A percentile compares a stretch with the other conserved stretches of the same genome.
These are phyloP conservation scores for Telopea speciosissima DNA, from an alignment of 177 flowering plant genomes.

Conservation along the genomic window DNA sequence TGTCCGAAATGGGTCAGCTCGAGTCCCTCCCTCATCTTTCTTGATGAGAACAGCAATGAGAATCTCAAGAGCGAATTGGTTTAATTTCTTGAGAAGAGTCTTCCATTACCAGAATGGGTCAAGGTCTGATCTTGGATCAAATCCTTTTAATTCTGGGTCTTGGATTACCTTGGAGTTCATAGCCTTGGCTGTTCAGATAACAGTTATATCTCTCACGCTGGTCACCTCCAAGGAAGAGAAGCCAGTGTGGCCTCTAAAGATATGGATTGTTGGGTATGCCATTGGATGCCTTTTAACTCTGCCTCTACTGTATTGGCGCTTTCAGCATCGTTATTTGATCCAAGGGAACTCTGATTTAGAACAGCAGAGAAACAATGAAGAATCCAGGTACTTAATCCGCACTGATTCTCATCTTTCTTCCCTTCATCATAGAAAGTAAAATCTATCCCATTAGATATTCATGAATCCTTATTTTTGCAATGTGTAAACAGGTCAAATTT, in stretches of 20 bases:
- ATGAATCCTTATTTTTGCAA: background rate
- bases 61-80: slow-evolving; percentile 86
- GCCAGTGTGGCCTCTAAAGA: slow-evolving; percentile 88
- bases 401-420: background rate
- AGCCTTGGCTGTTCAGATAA: slow-evolving; percentile 54
- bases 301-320: slow-evolving; percentile 64
- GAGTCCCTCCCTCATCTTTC: slow-evolving; percentile 33
- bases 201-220: slow-evolving; percentile 37
- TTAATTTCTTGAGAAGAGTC: slow-evolving; percentile 75
- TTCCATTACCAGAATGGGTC: slow-evolving; percentile 90
- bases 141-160: slow-evolving; percentile 69
- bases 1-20: slow-evolving; percentile 25
- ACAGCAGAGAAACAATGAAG: slow-evolving; percentile 51
- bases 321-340: slow-evolving; percentile 26
- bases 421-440: no score
- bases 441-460: background rate
- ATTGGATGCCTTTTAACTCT: slow-evolving; percentile 62
- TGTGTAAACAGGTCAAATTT: slow-evolving; percentile 42
- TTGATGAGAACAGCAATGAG: slow-evolving; percentile 66
- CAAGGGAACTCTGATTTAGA: slow-evolving; percentile 51
- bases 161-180: slow-evolving; percentile 77
- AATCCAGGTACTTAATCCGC: slow-evolving; percentile 45
- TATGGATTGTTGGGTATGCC: slow-evolving; percentile 80
- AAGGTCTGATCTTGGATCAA: slow-evolving; percentile 78
- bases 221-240: slow-evolving; percentile 52